Evolutionary conservation across 306 rosid species (phyloP).

Genomic region (Spatholobus suberectus): DNA sequence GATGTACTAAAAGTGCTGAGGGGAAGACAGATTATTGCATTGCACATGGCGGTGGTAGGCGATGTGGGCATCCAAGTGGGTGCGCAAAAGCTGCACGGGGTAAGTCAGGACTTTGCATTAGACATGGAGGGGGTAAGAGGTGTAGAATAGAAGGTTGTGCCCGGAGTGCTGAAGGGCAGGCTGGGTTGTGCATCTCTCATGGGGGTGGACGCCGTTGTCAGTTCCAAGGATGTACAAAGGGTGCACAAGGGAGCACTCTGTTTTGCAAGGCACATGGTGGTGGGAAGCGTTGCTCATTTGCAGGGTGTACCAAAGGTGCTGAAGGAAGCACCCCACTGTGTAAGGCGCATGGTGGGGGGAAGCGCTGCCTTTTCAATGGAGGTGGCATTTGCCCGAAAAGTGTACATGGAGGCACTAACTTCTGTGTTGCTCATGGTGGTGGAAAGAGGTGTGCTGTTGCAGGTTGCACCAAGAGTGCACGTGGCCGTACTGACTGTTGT

Average conservation of each 20-base stretch:
- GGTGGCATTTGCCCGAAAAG: conserved; percentile 98
- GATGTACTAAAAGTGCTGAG: conserved; percentile 99
- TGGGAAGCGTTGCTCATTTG: conserved; percentile 92
- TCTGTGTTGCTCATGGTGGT: conserved; percentile 99
- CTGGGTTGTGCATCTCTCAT: conserved; percentile 94
- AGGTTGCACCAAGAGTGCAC: conserved; percentile 95
- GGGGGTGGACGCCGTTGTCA: conserved; percentile 99
- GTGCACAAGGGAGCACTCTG: conserved; percentile 96
- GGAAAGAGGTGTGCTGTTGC: conserved; percentile 94
- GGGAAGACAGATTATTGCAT: conserved; percentile 98
- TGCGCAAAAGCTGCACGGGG: conserved; percentile 96
- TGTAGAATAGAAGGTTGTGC: conserved; percentile 81
- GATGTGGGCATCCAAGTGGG: conserved; percentile 79
- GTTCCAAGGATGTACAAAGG: conserved; percentile 66
- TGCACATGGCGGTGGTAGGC: conserved; percentile 94
- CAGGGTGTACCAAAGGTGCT: conserved; percentile 95
- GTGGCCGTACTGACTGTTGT: conserved; percentile 97
- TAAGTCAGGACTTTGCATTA: conserved; percentile 96
- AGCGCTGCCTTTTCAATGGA: conserved; percentile 92
- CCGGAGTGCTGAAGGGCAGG: conserved; percentile 98
- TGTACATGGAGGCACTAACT: conserved; percentile 96
- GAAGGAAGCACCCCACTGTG: conserved; percentile 99
- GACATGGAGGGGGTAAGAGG: conserved; percentile 98
- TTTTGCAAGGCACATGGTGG: conserved; percentile 99
- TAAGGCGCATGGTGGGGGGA: conserved; percentile 99